Conservation (phyloP, 176 grass and related monocot genomes). For the Chloris gayana region DNA sequence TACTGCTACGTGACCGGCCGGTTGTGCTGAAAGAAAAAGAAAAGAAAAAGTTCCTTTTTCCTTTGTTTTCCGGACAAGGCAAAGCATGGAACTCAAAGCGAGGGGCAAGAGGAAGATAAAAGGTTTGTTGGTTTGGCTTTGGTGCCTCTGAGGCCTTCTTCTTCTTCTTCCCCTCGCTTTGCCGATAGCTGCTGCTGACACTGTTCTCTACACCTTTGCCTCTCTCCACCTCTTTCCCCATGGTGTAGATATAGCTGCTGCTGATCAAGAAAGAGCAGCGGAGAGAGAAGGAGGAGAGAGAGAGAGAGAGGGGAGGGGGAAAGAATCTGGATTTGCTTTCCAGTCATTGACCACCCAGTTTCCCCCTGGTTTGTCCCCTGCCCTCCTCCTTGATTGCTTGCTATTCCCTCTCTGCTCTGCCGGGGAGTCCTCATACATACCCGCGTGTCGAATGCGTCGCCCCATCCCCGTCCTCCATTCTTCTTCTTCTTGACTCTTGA, state of each 20-base stretch:
- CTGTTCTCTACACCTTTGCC: conserved; percentile 1
- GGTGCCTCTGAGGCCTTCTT: conserved; percentile 20
- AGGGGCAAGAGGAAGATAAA: conserved; percentile 24
- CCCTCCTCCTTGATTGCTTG: conserved; percentile 42
- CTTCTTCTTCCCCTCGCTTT: conserved; percentile 31
- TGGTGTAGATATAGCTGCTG: no score
- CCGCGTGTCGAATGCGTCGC: neutral
- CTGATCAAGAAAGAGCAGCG: conserved; percentile 12
- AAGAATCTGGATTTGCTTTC: conserved; percentile 52
- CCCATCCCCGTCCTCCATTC: conserved; percentile 37
- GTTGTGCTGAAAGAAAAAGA: neutral
- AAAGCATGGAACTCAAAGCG: conserved; percentile 22
- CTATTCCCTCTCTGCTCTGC: conserved; percentile 28
- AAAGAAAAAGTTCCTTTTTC: neutral
- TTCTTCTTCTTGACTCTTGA: no score
- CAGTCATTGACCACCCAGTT: conserved; percentile 53
- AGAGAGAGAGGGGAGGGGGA: neutral
- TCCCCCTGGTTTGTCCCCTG: conserved; percentile 41
- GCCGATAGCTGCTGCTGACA: conserved; percentile 23
- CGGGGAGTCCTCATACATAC: neutral
- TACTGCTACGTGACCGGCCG: neutral
- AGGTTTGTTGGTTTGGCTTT: conserved; percentile 33
- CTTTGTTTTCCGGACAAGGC: neutral
- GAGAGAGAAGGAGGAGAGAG: neutral
- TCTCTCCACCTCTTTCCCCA: neutral